Percentiles rank a stretch among this genome's conserved stretches.
Conservation (phyloP, 2,329 filamentous ascomycete genomes). For the Triangularia verruculosa region DNA sequence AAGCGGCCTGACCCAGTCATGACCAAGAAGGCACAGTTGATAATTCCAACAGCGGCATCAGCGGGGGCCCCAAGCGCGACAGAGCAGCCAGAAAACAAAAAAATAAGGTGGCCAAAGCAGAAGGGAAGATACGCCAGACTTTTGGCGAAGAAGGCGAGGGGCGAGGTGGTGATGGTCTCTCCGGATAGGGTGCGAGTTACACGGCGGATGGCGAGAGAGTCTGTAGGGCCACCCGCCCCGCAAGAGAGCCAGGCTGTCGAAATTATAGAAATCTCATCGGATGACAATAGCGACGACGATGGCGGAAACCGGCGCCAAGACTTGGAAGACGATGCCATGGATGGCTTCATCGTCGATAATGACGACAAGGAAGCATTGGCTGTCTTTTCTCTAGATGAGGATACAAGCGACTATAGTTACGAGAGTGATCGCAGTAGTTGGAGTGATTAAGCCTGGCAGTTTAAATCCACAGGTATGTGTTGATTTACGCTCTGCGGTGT, state of each 20-base stretch:
- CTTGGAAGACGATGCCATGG: neutral
- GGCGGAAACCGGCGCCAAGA: neutral
- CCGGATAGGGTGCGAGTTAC: neutral
- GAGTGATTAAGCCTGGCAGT: neutral
- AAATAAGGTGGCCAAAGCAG: neutral
- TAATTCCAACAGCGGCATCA: neutral
- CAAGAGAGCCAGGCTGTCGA: neutral
- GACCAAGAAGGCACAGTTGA: neutral
- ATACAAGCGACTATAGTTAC: slow-evolving; percentile 6
- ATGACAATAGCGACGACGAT: neutral
- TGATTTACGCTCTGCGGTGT: neutral
- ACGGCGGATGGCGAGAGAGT: neutral
- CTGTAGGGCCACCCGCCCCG: neutral
- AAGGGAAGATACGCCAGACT: neutral
- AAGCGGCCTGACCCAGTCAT: neutral
- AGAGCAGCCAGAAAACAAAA: neutral
- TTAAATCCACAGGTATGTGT: neutral
- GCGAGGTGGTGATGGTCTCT: neutral
- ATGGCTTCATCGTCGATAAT: neutral
- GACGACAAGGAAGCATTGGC: slow-evolving; percentile 6
- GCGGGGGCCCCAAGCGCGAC: neutral
- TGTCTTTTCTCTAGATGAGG: slow-evolving; percentile 11
- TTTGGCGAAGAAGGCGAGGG: neutral
- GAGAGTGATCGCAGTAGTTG: slow-evolving; percentile 7
- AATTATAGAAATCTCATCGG: neutral